Evolutionary conservation across 176 grass and related monocot species (phyloP).

Genomic region (Miscanthus lutarioriparius): DNA sequence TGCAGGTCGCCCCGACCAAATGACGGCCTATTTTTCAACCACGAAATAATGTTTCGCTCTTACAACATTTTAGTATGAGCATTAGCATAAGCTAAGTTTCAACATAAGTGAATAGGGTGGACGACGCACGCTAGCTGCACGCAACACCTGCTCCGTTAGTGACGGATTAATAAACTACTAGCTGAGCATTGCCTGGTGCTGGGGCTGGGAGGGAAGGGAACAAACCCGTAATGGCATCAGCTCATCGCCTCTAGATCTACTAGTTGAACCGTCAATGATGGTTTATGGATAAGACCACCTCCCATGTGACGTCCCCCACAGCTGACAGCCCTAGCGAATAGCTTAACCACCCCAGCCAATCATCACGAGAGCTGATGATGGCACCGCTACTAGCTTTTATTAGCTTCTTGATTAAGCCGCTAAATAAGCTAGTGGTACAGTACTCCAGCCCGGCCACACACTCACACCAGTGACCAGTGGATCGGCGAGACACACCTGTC

Average conservation of each 20-base stretch:
- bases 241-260: too few species aligned
- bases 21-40: too few species aligned
- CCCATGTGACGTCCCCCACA: neutral
- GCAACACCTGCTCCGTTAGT: neutral
- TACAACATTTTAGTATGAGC: too few species aligned
- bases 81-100: too few species aligned
- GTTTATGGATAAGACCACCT: neutral
- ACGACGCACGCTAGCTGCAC: too few species aligned
- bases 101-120: too few species aligned
- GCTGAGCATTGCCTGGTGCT: neutral
- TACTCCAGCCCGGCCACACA: too few species aligned
- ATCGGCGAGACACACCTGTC: neutral
- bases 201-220: neutral
- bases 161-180: neutral
- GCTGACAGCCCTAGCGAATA: neutral
- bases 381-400: neutral
- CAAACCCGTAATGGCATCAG: too few species aligned
- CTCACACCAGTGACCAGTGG: neutral
- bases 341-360: conserved; percentile 30
- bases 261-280: neutral
- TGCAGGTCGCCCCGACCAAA: too few species aligned
- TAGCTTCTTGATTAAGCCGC: neutral
- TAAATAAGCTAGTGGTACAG: neutral
- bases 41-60: too few species aligned
- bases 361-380: conserved; percentile 31